Percentiles rank a stretch among this genome's conserved stretches.
Conservation (phyloP, 176 grass and related monocot species). For the Phragmites australis region DNA sequence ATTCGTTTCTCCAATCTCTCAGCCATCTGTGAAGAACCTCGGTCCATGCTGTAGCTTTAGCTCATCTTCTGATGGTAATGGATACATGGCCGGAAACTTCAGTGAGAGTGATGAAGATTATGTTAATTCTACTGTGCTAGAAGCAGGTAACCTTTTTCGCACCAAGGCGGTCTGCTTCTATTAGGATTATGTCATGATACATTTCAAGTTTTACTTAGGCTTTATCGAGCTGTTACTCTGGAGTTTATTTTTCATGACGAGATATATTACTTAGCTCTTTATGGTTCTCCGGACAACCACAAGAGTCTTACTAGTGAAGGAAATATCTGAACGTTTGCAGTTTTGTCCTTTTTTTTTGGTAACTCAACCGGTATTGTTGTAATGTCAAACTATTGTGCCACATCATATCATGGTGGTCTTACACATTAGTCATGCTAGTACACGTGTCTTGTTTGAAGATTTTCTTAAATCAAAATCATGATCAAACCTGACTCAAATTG, state of each 20-base stretch:
- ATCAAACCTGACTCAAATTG: neutral
- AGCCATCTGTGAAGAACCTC: constrained; percentile 25
- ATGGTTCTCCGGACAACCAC: neutral
- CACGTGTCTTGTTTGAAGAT: neutral
- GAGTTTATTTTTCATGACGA: neutral
- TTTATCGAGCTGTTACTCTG: neutral
- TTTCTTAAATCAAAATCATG: neutral
- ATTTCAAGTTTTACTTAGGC: too few relatives aligned
- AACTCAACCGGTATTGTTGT: neutral
- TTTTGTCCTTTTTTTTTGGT: neutral
- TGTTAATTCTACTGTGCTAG: constrained; percentile 78
- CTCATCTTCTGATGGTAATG: constrained; percentile 81
- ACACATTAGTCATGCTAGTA: neutral
- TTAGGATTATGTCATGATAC: neutral
- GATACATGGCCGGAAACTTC: constrained; percentile 79
- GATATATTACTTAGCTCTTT: neutral
- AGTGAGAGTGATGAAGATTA: constrained; percentile 84
- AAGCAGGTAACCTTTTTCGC: constrained; percentile 63
- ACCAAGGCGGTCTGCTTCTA: neutral
- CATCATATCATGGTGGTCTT: neutral
- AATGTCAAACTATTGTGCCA: neutral
- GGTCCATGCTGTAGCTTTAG: constrained; percentile 62
- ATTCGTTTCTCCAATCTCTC: constrained; percentile 43
- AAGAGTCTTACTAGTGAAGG: neutral
- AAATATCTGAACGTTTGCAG: neutral